Base-by-base conservation (phyloP, 148 eudicot genomes). In the Chenopodium album region DNA sequence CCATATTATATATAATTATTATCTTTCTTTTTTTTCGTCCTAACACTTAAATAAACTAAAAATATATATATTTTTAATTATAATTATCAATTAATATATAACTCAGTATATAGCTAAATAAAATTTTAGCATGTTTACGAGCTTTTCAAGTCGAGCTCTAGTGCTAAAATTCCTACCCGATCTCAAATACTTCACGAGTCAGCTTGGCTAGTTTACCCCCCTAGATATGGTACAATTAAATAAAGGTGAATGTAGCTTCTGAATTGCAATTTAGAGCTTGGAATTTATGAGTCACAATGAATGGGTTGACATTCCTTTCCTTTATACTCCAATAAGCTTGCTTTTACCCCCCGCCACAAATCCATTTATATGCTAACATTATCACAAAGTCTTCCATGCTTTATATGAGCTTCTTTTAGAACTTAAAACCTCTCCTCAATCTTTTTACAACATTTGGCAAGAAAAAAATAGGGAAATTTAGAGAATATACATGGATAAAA, bases 391-490 rank as follows among this genome's bases (percentile, higher is more conserved):
- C 66, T 64, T n/a, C 10, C 67, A 14, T 59, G 64, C 7, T 19
- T 19, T 59, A 59, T 59, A 59, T 59, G 0, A 11, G 14, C 14
- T 54, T 0, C 19, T 16, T 63, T 20, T 63, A 0, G 23, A 63
- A 63, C 1, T 4, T 20, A 62, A 19, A 26, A 63, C 22, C 66
- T 63, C 66, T 63, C 66, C 26, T 63, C 26, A 1, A n/a, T 59
- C 63, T 59, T 12, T 80, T 26, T 62, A 73, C 79, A 75, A 82
- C 79, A 69, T 54, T 76, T 76, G 81, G 75, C 60, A 32, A 67
- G 23, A 77, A 26, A 44, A n/a, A 60, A 29, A 4, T 4, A 12
- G 12, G 32, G 5, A 12, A 37, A 59, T 28, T 9, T 20, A 34
- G 7, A 31, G 23, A 34, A 26, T 32, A 79, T 63, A 72, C 26